phyloP scores from a whole-genome alignment of 805 yeast species.

The Candida patagonica region DNA sequence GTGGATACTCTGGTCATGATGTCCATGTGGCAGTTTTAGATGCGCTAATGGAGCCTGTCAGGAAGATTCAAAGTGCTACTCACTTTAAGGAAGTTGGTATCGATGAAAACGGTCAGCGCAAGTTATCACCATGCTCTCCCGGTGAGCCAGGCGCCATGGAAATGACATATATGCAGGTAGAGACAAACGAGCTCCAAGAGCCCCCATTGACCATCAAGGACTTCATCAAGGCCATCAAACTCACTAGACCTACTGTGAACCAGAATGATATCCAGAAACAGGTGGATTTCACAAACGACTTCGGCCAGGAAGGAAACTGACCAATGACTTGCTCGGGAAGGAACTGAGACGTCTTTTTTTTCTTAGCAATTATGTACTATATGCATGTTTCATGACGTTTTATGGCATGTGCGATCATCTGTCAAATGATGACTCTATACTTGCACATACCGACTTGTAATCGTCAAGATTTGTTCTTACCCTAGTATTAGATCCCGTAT shows the following conservation, averaged over 20 bases:
- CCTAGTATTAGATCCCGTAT: slow-evolving; percentile 30
- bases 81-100: slow-evolving; percentile 57
- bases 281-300: slow-evolving; percentile 82
- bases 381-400: not conserved
- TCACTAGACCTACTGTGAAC: slow-evolving; percentile 92
- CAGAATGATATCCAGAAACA: slow-evolving; percentile 73
- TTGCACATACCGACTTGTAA: slow-evolving; percentile 45
- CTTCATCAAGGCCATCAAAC: slow-evolving; percentile 83
- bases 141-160: slow-evolving; percentile 85
- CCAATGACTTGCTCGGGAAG: too few species aligned
- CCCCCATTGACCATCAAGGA: slow-evolving; percentile 87
- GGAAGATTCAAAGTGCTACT: slow-evolving; percentile 92
- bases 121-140: slow-evolving; percentile 90
- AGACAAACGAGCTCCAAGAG: slow-evolving; percentile 78
- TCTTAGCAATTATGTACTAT: not conserved
- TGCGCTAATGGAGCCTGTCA: slow-evolving; percentile 95
- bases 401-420: not conserved
- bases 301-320: slow-evolving; percentile 93
- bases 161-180: slow-evolving; percentile 89
- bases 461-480: slow-evolving; percentile 32
- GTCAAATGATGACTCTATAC: slow-evolving; percentile 46
- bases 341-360: not conserved
- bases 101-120: slow-evolving; percentile 25
- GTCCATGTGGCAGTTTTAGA: slow-evolving; percentile 94
- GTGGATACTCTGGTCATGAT: slow-evolving; percentile 97